Percentiles rank a stretch among this genome's conserved stretches.
phyloP scores from a whole-genome alignment of 768 basidiomycete genomes.

The Brasilioporus rufonigricans region DNA sequence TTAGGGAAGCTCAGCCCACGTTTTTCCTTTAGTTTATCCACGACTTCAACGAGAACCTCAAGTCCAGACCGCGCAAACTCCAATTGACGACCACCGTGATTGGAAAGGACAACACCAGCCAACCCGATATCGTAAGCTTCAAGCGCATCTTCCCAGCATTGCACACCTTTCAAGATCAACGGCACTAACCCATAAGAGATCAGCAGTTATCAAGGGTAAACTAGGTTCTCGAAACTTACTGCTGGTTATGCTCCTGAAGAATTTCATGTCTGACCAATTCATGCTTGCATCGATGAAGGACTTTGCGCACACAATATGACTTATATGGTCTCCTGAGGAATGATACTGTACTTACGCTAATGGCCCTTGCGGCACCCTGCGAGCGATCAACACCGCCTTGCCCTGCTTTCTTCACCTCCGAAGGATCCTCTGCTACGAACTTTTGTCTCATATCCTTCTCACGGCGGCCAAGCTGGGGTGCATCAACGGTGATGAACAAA shows the following conservation, averaged over 20 bases:
- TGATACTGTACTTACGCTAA: constrained; percentile 56
- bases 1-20: constrained; percentile 76
- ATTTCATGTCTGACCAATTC: constrained; percentile 64
- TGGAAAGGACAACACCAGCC: constrained; percentile 80
- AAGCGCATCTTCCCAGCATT: constrained; percentile 87
- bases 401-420: constrained; percentile 42
- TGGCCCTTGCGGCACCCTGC: constrained; percentile 92
- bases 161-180: constrained; percentile 85
- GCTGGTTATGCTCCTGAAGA: constrained; percentile 77
- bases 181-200: constrained; percentile 59
- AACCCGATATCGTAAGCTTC: constrained; percentile 76
- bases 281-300: constrained; percentile 94
- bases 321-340: neutral
- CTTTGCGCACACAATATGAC: constrained; percentile 32
- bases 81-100: constrained; percentile 79
- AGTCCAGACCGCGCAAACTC: constrained; percentile 86
- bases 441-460: constrained; percentile 98
- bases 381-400: constrained; percentile 66
- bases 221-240: constrained; percentile 35
- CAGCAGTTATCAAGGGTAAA: neutral
- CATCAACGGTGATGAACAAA: constrained; percentile 96
- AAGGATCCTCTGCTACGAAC: constrained; percentile 70
- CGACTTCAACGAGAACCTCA: constrained; percentile 87
- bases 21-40: constrained; percentile 61
- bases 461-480: constrained; percentile 90